A percentile compares a stretch with the other conserved stretches of the same genome.
These are phyloP conservation scores for Camellia japonica DNA, from an alignment of 148 eudicot species.

Conservation along the genomic window DNA sequence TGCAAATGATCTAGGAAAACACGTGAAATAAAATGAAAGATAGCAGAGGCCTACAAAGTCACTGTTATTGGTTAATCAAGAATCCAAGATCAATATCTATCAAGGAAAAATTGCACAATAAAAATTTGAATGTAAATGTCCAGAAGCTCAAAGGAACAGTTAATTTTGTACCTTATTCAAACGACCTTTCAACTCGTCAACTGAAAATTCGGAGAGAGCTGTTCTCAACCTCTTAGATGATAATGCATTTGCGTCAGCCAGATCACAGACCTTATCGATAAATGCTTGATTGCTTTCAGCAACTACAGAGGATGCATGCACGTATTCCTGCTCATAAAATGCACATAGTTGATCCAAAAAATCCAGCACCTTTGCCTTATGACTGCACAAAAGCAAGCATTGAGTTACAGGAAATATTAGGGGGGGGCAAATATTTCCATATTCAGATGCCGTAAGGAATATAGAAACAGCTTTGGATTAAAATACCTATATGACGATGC, in stretches of 20 bases:
- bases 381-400: constrained; percentile 43
- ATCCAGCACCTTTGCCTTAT: constrained; percentile 66
- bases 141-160: neutral
- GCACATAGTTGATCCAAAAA: constrained; percentile 79
- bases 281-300: constrained; percentile 47
- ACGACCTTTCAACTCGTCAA: constrained; percentile 44
- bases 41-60: neutral
- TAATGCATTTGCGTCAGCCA: constrained; percentile 57
- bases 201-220: constrained; percentile 49
- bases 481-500: constrained; percentile 71
- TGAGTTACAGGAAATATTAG: neutral
- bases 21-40: neutral
- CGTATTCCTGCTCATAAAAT: constrained; percentile 50
- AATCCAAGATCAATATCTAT: constrained; percentile 2
- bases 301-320: constrained; percentile 39
- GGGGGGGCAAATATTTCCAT: neutral
- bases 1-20: neutral
- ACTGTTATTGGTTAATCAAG: neutral
- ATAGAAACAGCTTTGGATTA: neutral
- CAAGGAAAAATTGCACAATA: neutral
- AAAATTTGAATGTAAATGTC: neutral
- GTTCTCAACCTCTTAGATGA: constrained; percentile 54
- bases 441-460: constrained; percentile 6
- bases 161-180: constrained; percentile 57
- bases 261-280: constrained; percentile 52